phyloP scores from a whole-genome alignment of 106 monocot genomes.

The Allium sativum region DNA sequence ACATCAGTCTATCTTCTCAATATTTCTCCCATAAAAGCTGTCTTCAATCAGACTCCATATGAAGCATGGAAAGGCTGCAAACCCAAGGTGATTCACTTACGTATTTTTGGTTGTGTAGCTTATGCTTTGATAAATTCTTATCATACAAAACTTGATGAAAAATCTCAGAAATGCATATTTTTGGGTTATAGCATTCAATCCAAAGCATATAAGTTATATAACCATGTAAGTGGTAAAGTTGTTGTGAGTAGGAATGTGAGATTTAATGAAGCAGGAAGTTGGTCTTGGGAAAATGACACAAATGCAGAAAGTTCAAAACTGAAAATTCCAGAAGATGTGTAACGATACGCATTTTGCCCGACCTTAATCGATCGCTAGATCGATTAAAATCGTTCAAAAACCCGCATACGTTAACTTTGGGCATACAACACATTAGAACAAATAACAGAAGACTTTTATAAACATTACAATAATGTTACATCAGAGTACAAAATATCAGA shows the following conservation, averaged over 20 bases:
- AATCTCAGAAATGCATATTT: not conserved
- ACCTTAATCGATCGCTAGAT: too few relatives aligned
- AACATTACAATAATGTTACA: too few relatives aligned
- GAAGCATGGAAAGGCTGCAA: not conserved
- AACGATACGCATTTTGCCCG: too few relatives aligned
- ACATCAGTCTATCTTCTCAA: not conserved
- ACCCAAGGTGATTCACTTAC: slow-evolving; percentile 2
- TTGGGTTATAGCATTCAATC: slow-evolving; percentile 1
- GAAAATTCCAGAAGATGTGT: too few relatives aligned
- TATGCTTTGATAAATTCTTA: not conserved
- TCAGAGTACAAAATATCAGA: too few relatives aligned
- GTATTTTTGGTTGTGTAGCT: not conserved
- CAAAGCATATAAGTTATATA: slow-evolving; percentile 1
- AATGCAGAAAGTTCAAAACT: not conserved
- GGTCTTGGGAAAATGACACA: not conserved
- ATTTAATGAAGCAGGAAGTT: not conserved
- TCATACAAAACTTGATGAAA: not conserved
- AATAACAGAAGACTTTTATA: too few relatives aligned
- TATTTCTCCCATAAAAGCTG: not conserved
- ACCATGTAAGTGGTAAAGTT: not conserved
- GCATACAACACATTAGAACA: too few relatives aligned
- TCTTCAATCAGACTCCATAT: not conserved
- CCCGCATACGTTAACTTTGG: too few relatives aligned
- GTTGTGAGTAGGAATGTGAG: not conserved
- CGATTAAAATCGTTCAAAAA: too few relatives aligned